Evolutionary conservation across 2,329 filamentous ascomycete species (phyloP).

Genomic region (Aureobasidium sp.): DNA sequence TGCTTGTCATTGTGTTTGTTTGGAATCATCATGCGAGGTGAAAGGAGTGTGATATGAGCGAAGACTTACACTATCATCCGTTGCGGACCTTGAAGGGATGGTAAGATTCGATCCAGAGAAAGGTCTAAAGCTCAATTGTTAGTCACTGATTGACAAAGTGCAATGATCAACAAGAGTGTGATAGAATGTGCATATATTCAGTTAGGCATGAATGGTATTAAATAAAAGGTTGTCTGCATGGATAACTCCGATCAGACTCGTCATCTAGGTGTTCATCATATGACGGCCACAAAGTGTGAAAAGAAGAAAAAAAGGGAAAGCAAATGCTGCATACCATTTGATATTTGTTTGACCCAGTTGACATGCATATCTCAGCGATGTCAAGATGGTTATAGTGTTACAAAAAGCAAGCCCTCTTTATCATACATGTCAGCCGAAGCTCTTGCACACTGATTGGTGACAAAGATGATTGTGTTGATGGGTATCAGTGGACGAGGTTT

Average conservation of each 20-base stretch:
- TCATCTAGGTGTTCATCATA: constrained; percentile 34
- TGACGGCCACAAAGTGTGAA: constrained; percentile 17
- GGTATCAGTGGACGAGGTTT: constrained; percentile 38
- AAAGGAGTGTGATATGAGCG: background rate
- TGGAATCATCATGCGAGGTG: constrained; percentile 26
- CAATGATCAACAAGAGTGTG: constrained; percentile 19
- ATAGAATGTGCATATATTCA: constrained; percentile 14
- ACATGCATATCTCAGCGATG: background rate
- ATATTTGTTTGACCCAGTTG: background rate
- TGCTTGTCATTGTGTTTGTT: constrained; percentile 33
- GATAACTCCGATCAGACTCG: constrained; percentile 34
- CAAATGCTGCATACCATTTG: constrained; percentile 14
- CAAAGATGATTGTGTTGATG: background rate
- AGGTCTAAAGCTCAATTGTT: constrained; percentile 7
- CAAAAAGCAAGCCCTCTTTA: constrained; percentile 8
- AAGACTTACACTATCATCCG: constrained; percentile 1
- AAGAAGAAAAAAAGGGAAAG: constrained; percentile 13
- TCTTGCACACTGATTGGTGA: constrained; percentile 2
- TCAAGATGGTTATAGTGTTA: background rate
- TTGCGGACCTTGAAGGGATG: background rate
- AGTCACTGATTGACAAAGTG: background rate
- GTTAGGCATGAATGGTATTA: constrained; percentile 32
- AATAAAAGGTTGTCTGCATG: constrained; percentile 32
- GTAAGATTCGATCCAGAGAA: background rate
- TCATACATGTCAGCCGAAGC: constrained; percentile 11